Evolutionary conservation across 768 basidiomycete genomes (phyloP), one percentile per base, ranked within the genome.

Genomic region (Neoboletus subvelutipes): DNA sequence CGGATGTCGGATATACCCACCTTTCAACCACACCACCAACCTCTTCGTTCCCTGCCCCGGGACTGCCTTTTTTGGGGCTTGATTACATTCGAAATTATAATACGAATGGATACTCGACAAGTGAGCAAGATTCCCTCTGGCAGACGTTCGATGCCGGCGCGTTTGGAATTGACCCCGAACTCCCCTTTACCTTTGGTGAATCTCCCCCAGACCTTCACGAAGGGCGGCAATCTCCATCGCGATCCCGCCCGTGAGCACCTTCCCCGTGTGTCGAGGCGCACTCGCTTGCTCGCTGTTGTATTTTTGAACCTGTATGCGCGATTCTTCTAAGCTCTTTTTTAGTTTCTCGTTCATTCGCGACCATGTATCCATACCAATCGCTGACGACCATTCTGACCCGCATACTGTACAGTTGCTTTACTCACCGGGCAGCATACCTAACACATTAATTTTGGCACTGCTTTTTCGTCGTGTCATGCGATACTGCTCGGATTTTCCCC

Each of bases 81-180:
- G 92, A 94, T 63, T 94, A 83, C 64, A 86, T 94, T 65, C 83
- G 88, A 63, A 92, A 90, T 65, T 92, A 87, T 67, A 78, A 77
- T 62, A 79, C 83, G 50, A 79, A 80, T 5, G 70, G 73, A 41
- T 72, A 70, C 59, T 61, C 73, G 18, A 53, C 60, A 41, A 56
- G 54, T 39, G 78, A 78, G 41, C 74, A 75, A 61, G 80, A 80
- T 48, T 67, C 69, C 29, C 65, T 81, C 48, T 82, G 81, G 75
- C 78, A 79, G 61, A 82, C 81, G 65, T 88, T 90, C 65, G 91
- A 92, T 68, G 78, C 83, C 57, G 80, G 83, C 51, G 84, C 85
- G 34, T 91, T 91, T 73, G 86, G 84, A 54, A 80, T 82, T 61
- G 88, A 91, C 68, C 88, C 88, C 54, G 90, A 92, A 67, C 75